Evolutionary conservation across 108 stramenopile genomes (phyloP).

Genomic region (Hondaea fermentalgiana): DNA sequence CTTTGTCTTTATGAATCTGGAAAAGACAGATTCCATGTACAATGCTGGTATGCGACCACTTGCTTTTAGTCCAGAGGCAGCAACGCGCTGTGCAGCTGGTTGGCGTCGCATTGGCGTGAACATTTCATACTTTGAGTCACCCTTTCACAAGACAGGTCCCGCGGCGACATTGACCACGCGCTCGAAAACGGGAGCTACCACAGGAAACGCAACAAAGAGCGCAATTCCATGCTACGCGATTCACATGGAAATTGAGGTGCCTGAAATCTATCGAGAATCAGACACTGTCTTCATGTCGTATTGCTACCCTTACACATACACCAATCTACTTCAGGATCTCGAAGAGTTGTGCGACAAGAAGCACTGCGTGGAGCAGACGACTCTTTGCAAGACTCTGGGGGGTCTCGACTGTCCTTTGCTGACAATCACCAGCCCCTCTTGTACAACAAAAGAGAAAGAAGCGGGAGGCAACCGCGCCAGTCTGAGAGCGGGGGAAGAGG

Average conservation of each 20-base stretch:
- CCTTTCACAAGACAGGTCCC: neutral
- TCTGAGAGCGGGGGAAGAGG: too few relatives aligned
- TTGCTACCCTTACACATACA: slow-evolving; percentile 55
- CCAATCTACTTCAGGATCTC: slow-evolving; percentile 28
- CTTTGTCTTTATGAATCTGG: slow-evolving; percentile 46
- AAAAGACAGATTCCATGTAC: slow-evolving; percentile 44
- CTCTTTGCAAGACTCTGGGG: slow-evolving; percentile 40
- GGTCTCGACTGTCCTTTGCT: slow-evolving; percentile 49
- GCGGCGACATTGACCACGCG: too few relatives aligned
- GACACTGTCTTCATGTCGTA: slow-evolving; percentile 41
- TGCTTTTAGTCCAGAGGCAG: slow-evolving; percentile 4
- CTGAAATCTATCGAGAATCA: neutral
- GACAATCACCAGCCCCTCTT: slow-evolving; percentile 36
- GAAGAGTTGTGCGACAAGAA: neutral
- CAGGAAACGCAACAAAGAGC: too few relatives aligned
- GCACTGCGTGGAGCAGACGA: neutral
- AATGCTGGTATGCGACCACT: slow-evolving; percentile 53
- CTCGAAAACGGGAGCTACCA: too few relatives aligned
- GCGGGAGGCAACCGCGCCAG: too few relatives aligned
- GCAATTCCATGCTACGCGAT: slow-evolving; percentile 28
- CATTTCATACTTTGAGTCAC: slow-evolving; percentile 33
- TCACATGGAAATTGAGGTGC: neutral
- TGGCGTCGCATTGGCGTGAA: slow-evolving; percentile 33
- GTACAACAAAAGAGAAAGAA: too few relatives aligned
- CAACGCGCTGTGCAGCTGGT: slow-evolving; percentile 20